Evolutionary conservation across 768 basidiomycete species (phyloP).

Genomic region (Mycena maculata): DNA sequence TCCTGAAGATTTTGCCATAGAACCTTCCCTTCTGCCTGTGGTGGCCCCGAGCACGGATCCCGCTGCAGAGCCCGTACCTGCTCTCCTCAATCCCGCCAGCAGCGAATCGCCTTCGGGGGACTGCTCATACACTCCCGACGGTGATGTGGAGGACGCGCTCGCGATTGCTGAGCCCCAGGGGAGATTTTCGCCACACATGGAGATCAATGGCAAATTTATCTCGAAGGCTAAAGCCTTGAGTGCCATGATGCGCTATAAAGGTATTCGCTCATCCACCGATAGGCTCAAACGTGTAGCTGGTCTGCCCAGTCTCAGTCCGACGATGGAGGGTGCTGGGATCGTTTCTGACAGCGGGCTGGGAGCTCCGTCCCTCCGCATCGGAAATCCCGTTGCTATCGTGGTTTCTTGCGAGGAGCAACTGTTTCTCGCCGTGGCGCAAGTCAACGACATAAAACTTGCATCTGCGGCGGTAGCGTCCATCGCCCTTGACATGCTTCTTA

Average conservation of each 20-base stretch:
- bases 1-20: too few relatives aligned
- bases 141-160: slow-evolving; percentile 7
- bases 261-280: background rate
- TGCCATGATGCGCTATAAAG: slow-evolving; percentile 1
- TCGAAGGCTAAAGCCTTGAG: slow-evolving; percentile 9
- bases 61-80: too few relatives aligned
- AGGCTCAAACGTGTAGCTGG: slow-evolving; percentile 14
- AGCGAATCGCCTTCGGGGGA: too few relatives aligned
- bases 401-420: slow-evolving; percentile 1
- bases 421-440: slow-evolving; percentile 8
- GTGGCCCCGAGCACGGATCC: too few relatives aligned
- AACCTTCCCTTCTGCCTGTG: too few relatives aligned
- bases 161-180: slow-evolving; percentile 6
- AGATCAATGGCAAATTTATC: background rate
- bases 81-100: too few relatives aligned
- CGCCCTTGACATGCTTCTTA: background rate
- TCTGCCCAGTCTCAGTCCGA: background rate
- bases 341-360: slow-evolving; percentile 15
- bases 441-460: background rate
- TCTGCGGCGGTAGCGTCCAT: background rate
- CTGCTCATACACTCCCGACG: slow-evolving; percentile 1
- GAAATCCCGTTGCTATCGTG: slow-evolving; percentile 1
- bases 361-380: background rate
- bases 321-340: background rate
- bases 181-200: background rate